Base-by-base conservation (phyloP, 257 asterid genomes). In the Solanum okadae region DNA sequence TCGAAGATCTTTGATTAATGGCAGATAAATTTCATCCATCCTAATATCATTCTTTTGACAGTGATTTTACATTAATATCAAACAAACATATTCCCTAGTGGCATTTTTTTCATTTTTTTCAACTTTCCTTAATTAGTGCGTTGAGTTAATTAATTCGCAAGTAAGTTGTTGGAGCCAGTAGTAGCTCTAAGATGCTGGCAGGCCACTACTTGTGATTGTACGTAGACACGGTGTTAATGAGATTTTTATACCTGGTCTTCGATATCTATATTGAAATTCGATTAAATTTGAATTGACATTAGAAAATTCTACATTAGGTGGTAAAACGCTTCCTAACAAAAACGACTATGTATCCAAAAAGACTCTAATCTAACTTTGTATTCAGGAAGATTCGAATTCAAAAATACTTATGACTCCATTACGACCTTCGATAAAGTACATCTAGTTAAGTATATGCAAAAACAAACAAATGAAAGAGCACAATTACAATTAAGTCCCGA, bases 341-440 rank as follows among this genome's bases (percentile, higher is more conserved):
- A 14, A 5, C 0, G 56, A 49, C 2, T 5, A 0, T 0, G 2
- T 14, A 49, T 15, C 0, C 6, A 15, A 0, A 15, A 49, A 1
- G 3, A 49, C 61, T 46, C 56, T 0, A 49, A 49, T 49, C 22
- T 15, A 49, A 49, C 22, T 14, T 15, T 15, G 2, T 14, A 49
- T 49, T 14, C 0, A 49, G 9, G 0, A 49, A 16, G 1, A 49
- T 2, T 46, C 7, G 56, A 49, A 15, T 49, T 7, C 8, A 15
- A 49, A 14, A 49, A 13, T 46, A 44, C 2, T 44, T 44, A 46
- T 13, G 6, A 46, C 6, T 46, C 7, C 22, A 25, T 23, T 9
- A 10, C 29, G 2, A 61, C 4, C 11, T 3, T 61, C 6, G 25
- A 63, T 61, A 61, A 61, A 61, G 27, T 3, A 61, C 68, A 59